Evolutionary conservation across 805 yeast species (phyloP).

Genomic region (Grigorovia yakushimaensis): DNA sequence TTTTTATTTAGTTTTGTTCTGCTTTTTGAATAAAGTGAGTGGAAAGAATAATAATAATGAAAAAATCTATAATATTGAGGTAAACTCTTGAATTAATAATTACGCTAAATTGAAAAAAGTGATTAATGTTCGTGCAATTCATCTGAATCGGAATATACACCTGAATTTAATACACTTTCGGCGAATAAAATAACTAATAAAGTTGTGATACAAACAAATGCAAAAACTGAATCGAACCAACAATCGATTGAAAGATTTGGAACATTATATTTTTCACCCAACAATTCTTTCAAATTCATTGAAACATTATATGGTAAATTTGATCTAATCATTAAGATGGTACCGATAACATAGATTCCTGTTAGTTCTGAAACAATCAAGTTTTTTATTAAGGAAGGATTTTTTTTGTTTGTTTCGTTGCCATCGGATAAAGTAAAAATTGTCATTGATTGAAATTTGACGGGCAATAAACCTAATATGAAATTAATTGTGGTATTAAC

Average conservation of each 20-base stretch:
- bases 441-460: conserved; percentile 25
- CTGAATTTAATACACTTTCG: conserved; percentile 9
- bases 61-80: too few species aligned
- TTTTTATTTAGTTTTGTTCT: too few species aligned
- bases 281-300: conserved; percentile 24
- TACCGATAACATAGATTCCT: conserved; percentile 33
- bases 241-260: conserved; percentile 27
- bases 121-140: background rate
- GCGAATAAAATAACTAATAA: conserved; percentile 21
- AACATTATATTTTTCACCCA: conserved; percentile 24
- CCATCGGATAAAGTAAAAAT: conserved; percentile 18
- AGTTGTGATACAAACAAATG: conserved; percentile 26
- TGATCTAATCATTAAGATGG: conserved; percentile 32
- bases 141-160: background rate
- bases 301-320: conserved; percentile 30
- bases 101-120: background rate
- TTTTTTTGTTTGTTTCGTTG: conserved; percentile 5
- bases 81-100: too few species aligned
- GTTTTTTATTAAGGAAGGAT: conserved; percentile 33
- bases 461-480: conserved; percentile 32
- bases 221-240: conserved; percentile 35
- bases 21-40: too few species aligned
- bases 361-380: conserved; percentile 30
- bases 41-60: too few species aligned
- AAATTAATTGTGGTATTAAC: conserved; percentile 54